Conservation (phyloP, 2,329 filamentous ascomycete species). For the Microthyrium microscopicum region DNA sequence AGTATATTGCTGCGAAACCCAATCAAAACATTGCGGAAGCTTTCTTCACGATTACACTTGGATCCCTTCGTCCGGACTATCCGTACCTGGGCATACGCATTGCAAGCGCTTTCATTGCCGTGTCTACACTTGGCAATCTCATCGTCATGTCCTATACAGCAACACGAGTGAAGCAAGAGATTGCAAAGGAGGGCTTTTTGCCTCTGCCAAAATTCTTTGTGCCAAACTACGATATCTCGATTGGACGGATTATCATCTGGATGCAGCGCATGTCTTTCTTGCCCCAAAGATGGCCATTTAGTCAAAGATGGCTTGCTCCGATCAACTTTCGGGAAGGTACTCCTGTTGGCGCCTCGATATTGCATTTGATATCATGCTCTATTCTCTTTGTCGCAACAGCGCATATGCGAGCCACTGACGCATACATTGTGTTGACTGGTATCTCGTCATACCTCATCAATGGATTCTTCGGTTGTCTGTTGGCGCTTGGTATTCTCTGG, state of each 20-base stretch:
- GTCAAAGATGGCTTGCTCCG: slow-evolving; percentile 2
- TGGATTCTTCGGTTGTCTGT: slow-evolving; percentile 2
- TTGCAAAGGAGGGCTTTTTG: slow-evolving; percentile 41
- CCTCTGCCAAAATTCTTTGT: slow-evolving; percentile 17
- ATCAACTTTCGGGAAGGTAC: slow-evolving; percentile 1
- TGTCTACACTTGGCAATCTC: slow-evolving; percentile 40
- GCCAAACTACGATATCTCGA: slow-evolving; percentile 4
- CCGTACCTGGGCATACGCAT: background rate
- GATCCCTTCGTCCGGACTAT: slow-evolving; percentile 3
- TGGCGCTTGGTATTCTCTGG: slow-evolving; percentile 3
- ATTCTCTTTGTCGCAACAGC: slow-evolving; percentile 4
- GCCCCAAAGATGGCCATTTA: background rate
- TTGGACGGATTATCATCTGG: slow-evolving; percentile 3
- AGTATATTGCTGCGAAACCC: slow-evolving; percentile 7
- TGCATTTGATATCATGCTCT: slow-evolving; percentile 2
- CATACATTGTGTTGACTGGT: slow-evolving; percentile 2
- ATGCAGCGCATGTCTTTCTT: background rate
- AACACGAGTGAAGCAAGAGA: slow-evolving; percentile 41
- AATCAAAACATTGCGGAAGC: slow-evolving; percentile 9
- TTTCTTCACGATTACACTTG: slow-evolving; percentile 14
- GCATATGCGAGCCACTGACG: background rate
- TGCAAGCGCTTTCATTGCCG: slow-evolving; percentile 20
- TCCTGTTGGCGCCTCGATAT: slow-evolving; percentile 2
- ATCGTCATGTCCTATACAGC: slow-evolving; percentile 40
- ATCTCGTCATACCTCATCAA: slow-evolving; percentile 2